Percentiles rank a stretch among this genome's conserved stretches.
These are phyloP conservation scores for Aspergillus sclerotiicarbonarius DNA, from an alignment of 495 filamentous ascomycete genomes.

Conservation along the genomic window DNA sequence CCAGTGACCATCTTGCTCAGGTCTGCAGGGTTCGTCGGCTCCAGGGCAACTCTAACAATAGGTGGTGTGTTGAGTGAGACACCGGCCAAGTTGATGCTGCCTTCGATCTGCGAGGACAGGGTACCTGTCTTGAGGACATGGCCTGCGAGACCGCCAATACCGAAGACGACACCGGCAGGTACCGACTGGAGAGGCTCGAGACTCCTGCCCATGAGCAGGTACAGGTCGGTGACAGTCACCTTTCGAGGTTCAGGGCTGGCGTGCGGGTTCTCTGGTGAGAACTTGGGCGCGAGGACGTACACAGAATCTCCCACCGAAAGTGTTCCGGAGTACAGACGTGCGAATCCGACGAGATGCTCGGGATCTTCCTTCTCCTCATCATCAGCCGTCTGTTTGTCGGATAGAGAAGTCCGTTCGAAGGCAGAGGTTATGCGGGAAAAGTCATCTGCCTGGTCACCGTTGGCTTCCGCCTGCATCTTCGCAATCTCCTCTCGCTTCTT, in stretches of 20 bases:
- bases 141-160: constrained; percentile 89
- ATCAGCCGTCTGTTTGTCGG: constrained; percentile 45
- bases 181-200: constrained; percentile 81
- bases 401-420: constrained; percentile 32
- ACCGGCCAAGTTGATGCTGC: constrained; percentile 90
- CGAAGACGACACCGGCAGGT: constrained; percentile 92
- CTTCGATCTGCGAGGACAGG: constrained; percentile 82
- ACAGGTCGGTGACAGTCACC: constrained; percentile 81
- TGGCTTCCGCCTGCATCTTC: constrained; percentile 62
- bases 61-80: constrained; percentile 73
- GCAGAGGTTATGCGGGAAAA: constrained; percentile 50
- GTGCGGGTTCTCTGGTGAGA: constrained; percentile 75
- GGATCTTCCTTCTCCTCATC: constrained; percentile 56
- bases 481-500: constrained; percentile 86
- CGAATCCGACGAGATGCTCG: constrained; percentile 93
- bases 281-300: constrained; percentile 90
- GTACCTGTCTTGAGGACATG: constrained; percentile 93
- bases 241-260: constrained; percentile 75
- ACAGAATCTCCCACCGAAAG: constrained; percentile 85
- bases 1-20: constrained; percentile 91
- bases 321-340: constrained; percentile 87
- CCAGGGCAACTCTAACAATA: constrained; percentile 92
- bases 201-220: constrained; percentile 92
- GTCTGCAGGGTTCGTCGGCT: constrained; percentile 83
- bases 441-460: constrained; percentile 39